These are phyloP conservation scores for Plasmodium berghei DNA, from an alignment of 169 alveolate species.

Conservation along the genomic window DNA sequence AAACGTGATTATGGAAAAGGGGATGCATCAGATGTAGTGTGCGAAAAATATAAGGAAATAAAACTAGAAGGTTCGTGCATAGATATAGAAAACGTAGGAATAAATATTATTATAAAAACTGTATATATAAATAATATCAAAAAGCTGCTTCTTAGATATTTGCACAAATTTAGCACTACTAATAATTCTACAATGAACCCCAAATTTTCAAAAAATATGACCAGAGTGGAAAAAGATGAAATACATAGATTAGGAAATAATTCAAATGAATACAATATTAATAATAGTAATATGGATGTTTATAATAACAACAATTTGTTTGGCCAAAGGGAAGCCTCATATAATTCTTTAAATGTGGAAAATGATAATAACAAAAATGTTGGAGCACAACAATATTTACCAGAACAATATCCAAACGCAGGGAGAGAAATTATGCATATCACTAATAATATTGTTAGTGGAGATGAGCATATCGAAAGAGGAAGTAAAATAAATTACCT, in stretches of 20 bases:
- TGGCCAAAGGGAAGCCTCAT: not conserved
- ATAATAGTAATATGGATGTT: not conserved
- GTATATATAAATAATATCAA: conserved; percentile 45
- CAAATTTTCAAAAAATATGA: conserved; percentile 2
- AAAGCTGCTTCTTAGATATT: conserved; percentile 29
- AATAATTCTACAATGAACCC: not conserved
- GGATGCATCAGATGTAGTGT: not conserved
- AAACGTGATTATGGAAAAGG: not conserved
- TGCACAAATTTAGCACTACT: conserved; percentile 11
- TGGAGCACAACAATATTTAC: not conserved
- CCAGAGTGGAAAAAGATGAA: not conserved
- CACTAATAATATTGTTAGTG: conserved; percentile 1
- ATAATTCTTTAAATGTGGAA: not conserved
- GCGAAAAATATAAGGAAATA: conserved; percentile 61
- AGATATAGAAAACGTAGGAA: conserved; percentile 65
- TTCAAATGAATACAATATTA: not conserved
- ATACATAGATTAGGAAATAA: not conserved
- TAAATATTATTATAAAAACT: conserved; percentile 67
- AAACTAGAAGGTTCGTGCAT: conserved; percentile 45
- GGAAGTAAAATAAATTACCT: conserved; percentile 45
- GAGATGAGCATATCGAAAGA: not conserved
- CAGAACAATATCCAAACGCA: conserved; percentile 14
- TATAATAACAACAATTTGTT: not conserved
- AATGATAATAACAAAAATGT: not conserved
- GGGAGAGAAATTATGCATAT: conserved; percentile 17